Base-by-base conservation (phyloP, 2,329 filamentous ascomycete genomes). In the Colletotrichum tropicicola region DNA sequence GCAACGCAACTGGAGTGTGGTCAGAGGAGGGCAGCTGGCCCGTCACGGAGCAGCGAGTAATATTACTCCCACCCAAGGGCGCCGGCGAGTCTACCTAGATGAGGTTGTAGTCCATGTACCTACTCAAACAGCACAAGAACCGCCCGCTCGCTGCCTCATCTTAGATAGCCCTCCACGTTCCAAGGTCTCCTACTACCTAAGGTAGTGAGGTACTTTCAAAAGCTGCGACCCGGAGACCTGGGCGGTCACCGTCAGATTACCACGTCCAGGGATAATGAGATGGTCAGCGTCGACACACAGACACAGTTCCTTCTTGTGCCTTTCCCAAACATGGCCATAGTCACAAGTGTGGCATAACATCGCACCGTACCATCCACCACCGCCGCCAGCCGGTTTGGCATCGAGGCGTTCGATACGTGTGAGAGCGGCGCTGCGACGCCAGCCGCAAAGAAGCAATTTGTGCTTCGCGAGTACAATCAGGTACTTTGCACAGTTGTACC, bases 181-280 rank as follows among this genome's bases (percentile, higher is more conserved):
- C 19, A 12, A 35, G 47, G 32, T 52, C 17, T 19, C 48, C 21
- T 47, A 15, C 48, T 52, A 39, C 17, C n/a, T n/a, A n/a, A n/a
- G n/a, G n/a, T n/a, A n/a, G n/a, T n/a, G n/a, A n/a, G n/a, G n/a
- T n/a, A n/a, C n/a, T n/a, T n/a, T n/a, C n/a, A n/a, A n/a, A n/a
- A n/a, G n/a, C 25, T 21, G 27, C 27, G 13, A 47, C 21, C 21
- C 30, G 37, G 8, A 30, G 13, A 13, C 21, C 39, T 30, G 55
- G 55, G 60, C 60, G 47, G 30, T 23, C 45, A 27, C 30, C 49
- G 43, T 56, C 23, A 41, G 43, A 56, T 23, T 56, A 28, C 8
- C 27, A 45, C 45, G 27, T 47, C 28, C 56, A 54, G 23, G 17
- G 48, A 45, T 47, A 48, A 47, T 41, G 19, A 47, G 30, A 48